Evolutionary conservation across 2,329 filamentous ascomycete genomes (phyloP).

Genomic region (Pseudogymnoascus sp.): DNA sequence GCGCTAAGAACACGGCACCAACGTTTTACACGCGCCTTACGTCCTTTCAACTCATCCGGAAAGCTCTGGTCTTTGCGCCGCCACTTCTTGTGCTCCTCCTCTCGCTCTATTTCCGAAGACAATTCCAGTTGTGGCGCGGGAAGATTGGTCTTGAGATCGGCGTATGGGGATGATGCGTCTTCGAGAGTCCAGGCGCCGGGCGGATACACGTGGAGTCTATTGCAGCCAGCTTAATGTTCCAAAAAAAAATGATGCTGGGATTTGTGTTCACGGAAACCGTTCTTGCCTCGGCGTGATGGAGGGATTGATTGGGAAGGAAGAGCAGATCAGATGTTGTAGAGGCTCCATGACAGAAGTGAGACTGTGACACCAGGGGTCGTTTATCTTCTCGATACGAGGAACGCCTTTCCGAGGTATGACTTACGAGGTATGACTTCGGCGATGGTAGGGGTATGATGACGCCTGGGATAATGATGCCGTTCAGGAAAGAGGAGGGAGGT

Average conservation of each 20-base stretch:
- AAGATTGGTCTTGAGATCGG: constrained; percentile 1
- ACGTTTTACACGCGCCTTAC: not conserved
- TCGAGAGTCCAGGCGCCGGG: not conserved
- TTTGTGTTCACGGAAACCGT: not conserved
- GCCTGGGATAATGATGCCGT: no score
- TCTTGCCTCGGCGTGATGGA: not conserved
- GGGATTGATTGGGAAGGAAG: not conserved
- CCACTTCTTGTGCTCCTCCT: constrained; percentile 5
- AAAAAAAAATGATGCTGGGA: not conserved
- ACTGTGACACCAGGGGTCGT: not conserved
- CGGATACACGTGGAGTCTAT: not conserved
- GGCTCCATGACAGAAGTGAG: not conserved
- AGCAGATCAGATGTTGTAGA: not conserved
- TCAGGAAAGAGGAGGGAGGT: not conserved
- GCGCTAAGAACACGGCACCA: not conserved
- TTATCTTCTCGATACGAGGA: not conserved
- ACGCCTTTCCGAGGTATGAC: not conserved
- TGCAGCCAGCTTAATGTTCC: not conserved
- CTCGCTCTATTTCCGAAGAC: not conserved
- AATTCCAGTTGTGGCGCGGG: constrained; percentile 4
- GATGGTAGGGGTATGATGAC: not conserved
- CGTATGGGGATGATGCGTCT: not conserved
- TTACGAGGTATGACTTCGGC: not conserved
- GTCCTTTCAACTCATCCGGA: not conserved
- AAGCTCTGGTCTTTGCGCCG: not conserved